Evolutionary conservation across 257 asterid species (phyloP).

Genomic region (Rubia yunnanensis): DNA sequence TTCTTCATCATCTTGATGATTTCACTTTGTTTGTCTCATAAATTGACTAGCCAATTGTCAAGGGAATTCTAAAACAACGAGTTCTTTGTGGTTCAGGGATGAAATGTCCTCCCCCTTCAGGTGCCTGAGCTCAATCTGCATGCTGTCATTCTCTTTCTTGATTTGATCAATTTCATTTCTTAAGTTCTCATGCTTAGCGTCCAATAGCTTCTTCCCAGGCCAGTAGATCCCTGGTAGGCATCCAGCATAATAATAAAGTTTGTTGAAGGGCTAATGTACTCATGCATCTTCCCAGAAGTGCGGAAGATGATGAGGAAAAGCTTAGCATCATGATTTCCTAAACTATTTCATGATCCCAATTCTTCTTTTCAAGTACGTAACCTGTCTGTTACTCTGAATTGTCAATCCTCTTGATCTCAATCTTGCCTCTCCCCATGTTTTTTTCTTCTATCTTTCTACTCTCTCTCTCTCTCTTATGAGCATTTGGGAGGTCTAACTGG

Average conservation of each 20-base stretch:
- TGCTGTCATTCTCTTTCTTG: constrained; percentile 92
- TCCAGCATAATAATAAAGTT: constrained; percentile 66
- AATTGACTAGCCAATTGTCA: constrained; percentile 57
- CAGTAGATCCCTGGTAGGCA: constrained; percentile 72
- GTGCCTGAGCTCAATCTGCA: constrained; percentile 95
- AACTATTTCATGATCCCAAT: constrained; percentile 40
- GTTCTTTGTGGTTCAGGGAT: constrained; percentile 68
- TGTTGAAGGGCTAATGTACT: constrained; percentile 40
- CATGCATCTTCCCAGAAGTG: constrained; percentile 43
- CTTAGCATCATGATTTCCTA: constrained; percentile 40
- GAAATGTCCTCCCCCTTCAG: constrained; percentile 82
- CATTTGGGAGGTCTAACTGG: too few relatives aligned
- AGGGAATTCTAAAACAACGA: constrained; percentile 74
- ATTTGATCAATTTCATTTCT: constrained; percentile 84
- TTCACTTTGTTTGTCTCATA: constrained; percentile 43
- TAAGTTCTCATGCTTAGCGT: constrained; percentile 92
- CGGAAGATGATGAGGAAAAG: constrained; percentile 35
- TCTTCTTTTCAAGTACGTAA: constrained; percentile 40
- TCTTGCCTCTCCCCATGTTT: constrained; percentile 43
- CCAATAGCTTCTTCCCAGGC: constrained; percentile 97
- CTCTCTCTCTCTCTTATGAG: too few relatives aligned
- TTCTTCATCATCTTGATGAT: constrained; percentile 25
- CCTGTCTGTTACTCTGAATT: constrained; percentile 40
- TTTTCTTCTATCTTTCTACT: too few relatives aligned
- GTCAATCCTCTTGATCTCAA: constrained; percentile 46